These are phyloP conservation scores for Patellifolia procumbens DNA, from an alignment of 179 eudicot species.

Conservation along the genomic window DNA sequence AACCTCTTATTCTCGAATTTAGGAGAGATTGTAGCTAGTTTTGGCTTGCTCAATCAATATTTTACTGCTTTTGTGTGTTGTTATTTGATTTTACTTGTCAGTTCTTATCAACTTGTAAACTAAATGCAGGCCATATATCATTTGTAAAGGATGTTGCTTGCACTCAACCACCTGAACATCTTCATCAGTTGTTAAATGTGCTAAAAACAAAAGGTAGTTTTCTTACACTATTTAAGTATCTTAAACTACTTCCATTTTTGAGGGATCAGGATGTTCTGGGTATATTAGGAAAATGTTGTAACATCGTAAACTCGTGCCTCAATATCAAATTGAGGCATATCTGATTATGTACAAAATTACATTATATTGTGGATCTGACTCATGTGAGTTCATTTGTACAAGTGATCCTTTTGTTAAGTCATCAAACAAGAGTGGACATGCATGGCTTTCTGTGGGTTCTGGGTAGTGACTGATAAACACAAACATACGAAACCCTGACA, in stretches of 20 bases:
- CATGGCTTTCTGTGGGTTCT: background rate
- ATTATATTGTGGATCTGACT: background rate
- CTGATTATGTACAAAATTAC: background rate
- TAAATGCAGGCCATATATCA: conserved; percentile 65
- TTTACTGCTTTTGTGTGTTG: too few relatives aligned
- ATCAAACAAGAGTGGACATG: background rate
- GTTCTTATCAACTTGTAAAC: background rate
- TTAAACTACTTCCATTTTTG: background rate
- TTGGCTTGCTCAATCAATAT: too few relatives aligned
- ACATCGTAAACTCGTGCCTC: background rate
- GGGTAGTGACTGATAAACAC: background rate
- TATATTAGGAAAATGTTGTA: background rate
- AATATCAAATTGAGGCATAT: background rate
- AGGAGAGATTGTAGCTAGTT: too few relatives aligned
- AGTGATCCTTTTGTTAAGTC: background rate
- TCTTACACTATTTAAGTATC: background rate
- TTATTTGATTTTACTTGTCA: too few relatives aligned
- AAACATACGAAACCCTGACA: background rate
- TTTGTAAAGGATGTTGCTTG: conserved; percentile 83
- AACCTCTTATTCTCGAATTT: too few relatives aligned
- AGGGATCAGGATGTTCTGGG: background rate
- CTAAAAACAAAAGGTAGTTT: conserved; percentile 76
- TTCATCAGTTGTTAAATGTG: conserved; percentile 73
- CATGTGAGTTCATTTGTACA: background rate
- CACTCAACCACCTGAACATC: conserved; percentile 75